Percentiles rank a stretch among this genome's conserved stretches.
Conservation (phyloP, 192 early-diverging fungal genomes). For the Coemansia sp. region DNA sequence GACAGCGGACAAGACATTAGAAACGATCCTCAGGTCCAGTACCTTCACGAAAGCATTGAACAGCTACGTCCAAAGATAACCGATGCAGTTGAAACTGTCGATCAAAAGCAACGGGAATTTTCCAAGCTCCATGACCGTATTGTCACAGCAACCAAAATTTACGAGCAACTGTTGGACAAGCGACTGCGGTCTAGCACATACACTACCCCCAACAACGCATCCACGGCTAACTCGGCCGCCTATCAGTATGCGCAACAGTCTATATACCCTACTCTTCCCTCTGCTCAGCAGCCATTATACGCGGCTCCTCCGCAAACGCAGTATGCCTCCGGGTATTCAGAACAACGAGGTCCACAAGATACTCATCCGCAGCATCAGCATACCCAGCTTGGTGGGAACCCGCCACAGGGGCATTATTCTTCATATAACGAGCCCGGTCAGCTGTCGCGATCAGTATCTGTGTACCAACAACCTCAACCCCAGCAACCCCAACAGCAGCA, state of each 20-base stretch:
- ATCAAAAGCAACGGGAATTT: constrained; percentile 75
- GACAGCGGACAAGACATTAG: constrained; percentile 75
- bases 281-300: constrained; percentile 23
- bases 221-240: constrained; percentile 18
- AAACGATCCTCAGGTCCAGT: constrained; percentile 75
- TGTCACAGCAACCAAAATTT: constrained; percentile 74
- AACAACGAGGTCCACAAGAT: constrained; percentile 9
- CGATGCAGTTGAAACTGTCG: constrained; percentile 70
- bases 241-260: constrained; percentile 37
- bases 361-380: constrained; percentile 29
- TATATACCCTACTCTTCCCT: constrained; percentile 31
- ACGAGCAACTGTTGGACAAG: constrained; percentile 86
- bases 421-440: constrained; percentile 44
- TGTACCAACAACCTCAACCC: constrained; percentile 20
- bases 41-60: constrained; percentile 83
- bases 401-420: constrained; percentile 2
- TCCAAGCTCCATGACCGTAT: constrained; percentile 83
- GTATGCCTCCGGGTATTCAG: constrained; percentile 10
- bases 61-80: constrained; percentile 83
- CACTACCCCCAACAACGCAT: constrained; percentile 2
- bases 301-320: constrained; percentile 35
- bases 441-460: constrained; percentile 11
- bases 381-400: not conserved
- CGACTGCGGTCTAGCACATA: constrained; percentile 58
- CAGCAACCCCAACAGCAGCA: not conserved